Evolutionary conservation across 345 rosid genomes (phyloP), one percentile per base, ranked within the genome.

Genomic region (Citrus hindsii): DNA sequence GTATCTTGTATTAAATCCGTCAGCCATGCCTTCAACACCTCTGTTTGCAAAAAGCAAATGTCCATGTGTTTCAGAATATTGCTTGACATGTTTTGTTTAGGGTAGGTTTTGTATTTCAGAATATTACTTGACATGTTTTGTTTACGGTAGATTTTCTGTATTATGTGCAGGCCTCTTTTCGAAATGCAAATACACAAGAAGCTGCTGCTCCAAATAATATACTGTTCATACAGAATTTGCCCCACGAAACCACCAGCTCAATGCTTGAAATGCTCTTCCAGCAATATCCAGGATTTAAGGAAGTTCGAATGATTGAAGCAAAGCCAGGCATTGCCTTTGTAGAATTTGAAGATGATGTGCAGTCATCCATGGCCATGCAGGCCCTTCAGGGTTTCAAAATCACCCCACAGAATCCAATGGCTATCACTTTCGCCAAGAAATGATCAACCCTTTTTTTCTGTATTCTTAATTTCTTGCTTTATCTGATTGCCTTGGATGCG

Each of bases 311-410:
- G 99, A 83, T 92, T 27, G 92, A 88, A 79, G 97, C 98, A 21
- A 94, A 92, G 77, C 99, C 98, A 12, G 98, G 98, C 56, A 97
- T 97, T 66, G 98, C 99, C 1, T 94, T 94, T 71, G 94, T 93
- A 5, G 99, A 97, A 77, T 94, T 77, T 46, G 99, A 92, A 83
- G 97, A 94, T 46, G 98, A 96, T 21, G 89, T 81, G 76, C 94
- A 96, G 75, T 90, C 98, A 19, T 89, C 90, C 64, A 86, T 90
- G 87, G 94, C 99, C 46, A 89, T 92, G 95, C 91, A 92, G 82
- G 88, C 94, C 76, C 98, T 97, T 81, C 98, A 94, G 70, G 93
- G 92, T 64, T 97, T 97, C 88, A 90, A 91, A 81, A 90, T 96
- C 79, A 86, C 94, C 76, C 95, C 97, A 9, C 97, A 92, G 79